These are phyloP conservation scores for Fistulifera pelliculosa DNA, from an alignment of 108 stramenopile genomes.

Conservation along the genomic window DNA sequence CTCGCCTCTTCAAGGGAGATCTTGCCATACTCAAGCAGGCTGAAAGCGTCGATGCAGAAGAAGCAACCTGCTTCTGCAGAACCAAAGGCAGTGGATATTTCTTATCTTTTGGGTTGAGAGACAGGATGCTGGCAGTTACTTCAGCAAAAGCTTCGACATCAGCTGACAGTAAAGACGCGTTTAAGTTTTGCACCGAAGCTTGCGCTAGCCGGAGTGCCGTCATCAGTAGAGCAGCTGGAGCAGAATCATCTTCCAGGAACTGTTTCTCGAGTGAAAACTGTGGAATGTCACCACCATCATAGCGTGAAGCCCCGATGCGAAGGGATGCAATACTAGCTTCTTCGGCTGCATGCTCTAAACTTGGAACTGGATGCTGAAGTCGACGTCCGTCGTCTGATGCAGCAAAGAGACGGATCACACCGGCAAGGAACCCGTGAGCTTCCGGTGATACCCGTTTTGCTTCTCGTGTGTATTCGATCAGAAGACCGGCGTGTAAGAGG, in stretches of 20 bases:
- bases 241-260: constrained; percentile 22
- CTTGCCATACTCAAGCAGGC: constrained; percentile 22
- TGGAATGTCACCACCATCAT: constrained; percentile 7
- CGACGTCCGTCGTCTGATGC: constrained; percentile 6
- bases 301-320: constrained; percentile 9
- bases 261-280: constrained; percentile 36
- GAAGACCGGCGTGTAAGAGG: constrained; percentile 56
- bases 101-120: constrained; percentile 39
- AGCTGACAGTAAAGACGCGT: constrained; percentile 25
- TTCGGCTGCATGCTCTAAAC: constrained; percentile 29
- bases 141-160: constrained; percentile 56
- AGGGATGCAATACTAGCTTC: not conserved
- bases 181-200: constrained; percentile 18
- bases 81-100: constrained; percentile 27
- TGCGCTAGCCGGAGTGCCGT: constrained; percentile 41
- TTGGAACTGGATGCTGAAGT: constrained; percentile 23
- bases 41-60: constrained; percentile 28
- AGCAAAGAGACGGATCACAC: constrained; percentile 57
- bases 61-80: constrained; percentile 29
- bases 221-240: constrained; percentile 27
- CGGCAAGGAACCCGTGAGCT: constrained; percentile 63
- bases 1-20: constrained; percentile 46
- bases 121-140: constrained; percentile 39
- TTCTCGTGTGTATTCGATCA: constrained; percentile 76
- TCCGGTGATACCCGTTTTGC: constrained; percentile 81